Base-by-base conservation (phyloP, 768 basidiomycete genomes). In the Melanogaster broomeanus region DNA sequence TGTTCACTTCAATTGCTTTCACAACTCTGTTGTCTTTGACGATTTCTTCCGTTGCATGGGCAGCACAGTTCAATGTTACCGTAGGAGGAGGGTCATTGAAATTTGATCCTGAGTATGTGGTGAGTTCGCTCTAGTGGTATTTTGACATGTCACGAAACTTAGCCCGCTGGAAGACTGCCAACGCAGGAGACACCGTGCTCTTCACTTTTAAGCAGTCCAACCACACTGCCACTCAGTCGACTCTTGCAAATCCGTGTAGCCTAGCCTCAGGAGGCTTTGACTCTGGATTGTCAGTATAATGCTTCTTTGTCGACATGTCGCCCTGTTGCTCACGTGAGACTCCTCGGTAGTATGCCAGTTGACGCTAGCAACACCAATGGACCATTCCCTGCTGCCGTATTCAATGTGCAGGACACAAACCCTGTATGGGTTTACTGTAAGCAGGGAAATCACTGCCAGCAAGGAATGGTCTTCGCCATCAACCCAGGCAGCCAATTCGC, bases 381-480 rank as follows among this genome's bases (percentile, higher is more conserved):
- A 37, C 66, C 71, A 11, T 84, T 82, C 64, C 77, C 73, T 10
- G 64, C 70, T 6, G 80, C 80, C 0, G 61, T 74, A 45, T 69
- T 78, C 42, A 67, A 60, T 3, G 71, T 85, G 3, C 31, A 54
- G 6, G 71, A 77, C 52, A 69, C 61, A 3, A 67, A 76, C 49
- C 80, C 84, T 3, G 67, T 80, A 49, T 85, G 83, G 83, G 73
- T 81, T 9, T 85, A 75, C 67, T 85, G 84, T 64, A 69, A 74
- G 16, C 84, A 85, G 62, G 65, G 67, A 15, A 67, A 68, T 45
- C 84, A 86, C 63, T 85, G 84, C 50, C 73, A 74, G 37, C 64
- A 71, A 30, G 83, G 84, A 15, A 87, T 85, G 85, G 84, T 86
- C 27, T 83, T 85, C 62, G 80, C 83, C 22, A 69, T 85, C 58